A percentile compares a stretch with the other conserved stretches of the same genome.
Evolutionary conservation across 1,139 yeast species (phyloP).

Genomic region (Arxiozyma telluris): DNA sequence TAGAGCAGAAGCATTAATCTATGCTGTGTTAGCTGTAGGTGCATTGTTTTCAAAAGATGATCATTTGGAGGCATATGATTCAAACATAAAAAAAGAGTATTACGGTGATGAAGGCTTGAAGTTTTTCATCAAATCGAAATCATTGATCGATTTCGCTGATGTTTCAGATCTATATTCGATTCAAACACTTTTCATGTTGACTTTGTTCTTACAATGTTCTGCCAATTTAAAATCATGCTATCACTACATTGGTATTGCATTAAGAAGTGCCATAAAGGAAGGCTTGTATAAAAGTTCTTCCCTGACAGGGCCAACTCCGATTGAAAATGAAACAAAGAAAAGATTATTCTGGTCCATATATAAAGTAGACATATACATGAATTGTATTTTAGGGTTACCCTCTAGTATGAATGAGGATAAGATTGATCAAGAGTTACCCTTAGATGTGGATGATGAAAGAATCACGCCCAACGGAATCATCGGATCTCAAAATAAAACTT

Average conservation of each 20-base stretch:
- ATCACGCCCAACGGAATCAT: constrained; percentile 6
- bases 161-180: constrained; percentile 54
- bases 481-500: background rate
- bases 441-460: constrained; percentile 60
- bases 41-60: constrained; percentile 50
- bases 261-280: constrained; percentile 72
- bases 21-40: constrained; percentile 64
- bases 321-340: constrained; percentile 74
- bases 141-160: constrained; percentile 60
- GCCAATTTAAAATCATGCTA: constrained; percentile 83
- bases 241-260: constrained; percentile 80
- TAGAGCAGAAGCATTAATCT: constrained; percentile 68
- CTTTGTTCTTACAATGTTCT: constrained; percentile 76
- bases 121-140: constrained; percentile 76
- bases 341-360: constrained; percentile 81
- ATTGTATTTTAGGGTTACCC: constrained; percentile 79
- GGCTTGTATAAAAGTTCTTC: constrained; percentile 69
- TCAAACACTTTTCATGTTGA: constrained; percentile 62
- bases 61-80: constrained; percentile 36
- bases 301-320: constrained; percentile 35
- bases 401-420: constrained; percentile 51
- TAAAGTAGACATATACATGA: constrained; percentile 82
- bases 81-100: constrained; percentile 36
- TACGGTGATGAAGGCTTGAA: constrained; percentile 72
- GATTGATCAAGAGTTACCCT: constrained; percentile 75